Evolutionary conservation across 139 green algal genomes (phyloP).

Genomic region (Chlorella ohadii): DNA sequence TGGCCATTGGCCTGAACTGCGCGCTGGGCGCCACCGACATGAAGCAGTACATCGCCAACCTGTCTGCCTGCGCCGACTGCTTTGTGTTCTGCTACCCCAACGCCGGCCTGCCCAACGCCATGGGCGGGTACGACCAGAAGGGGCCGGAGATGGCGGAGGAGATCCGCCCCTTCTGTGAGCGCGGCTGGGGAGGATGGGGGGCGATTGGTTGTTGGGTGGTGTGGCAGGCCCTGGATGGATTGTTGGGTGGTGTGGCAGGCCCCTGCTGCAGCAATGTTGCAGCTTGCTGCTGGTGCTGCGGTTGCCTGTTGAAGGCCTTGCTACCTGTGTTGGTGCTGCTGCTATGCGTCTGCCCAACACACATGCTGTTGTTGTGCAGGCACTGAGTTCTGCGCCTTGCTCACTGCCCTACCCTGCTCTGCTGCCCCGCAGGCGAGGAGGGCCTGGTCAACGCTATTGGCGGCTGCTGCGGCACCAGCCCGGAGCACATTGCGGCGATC

Average conservation of each 20-base stretch:
- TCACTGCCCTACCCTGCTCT: too few species aligned
- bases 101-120: conserved; percentile 97
- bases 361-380: too few species aligned
- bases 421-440: conserved; percentile 69
- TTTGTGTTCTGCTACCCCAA: conserved; percentile 99
- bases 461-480: conserved; percentile 94
- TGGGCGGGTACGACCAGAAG: conserved; percentile 99
- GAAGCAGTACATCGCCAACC: conserved; percentile 94
- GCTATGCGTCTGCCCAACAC: too few species aligned
- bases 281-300: too few species aligned
- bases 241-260: too few species aligned
- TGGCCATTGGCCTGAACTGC: conserved; percentile 98
- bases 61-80: conserved; percentile 89
- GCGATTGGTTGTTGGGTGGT: too few species aligned
- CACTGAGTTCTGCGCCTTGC: too few species aligned
- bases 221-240: too few species aligned
- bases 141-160: conserved; percentile 94
- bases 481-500: conserved; percentile 93
- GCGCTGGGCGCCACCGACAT: conserved; percentile 96
- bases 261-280: too few species aligned
- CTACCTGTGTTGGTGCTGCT: too few species aligned
- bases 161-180: conserved; percentile 90
- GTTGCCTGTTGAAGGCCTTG: too few species aligned
- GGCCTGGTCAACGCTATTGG: conserved; percentile 94
- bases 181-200: not conserved